A percentile compares a stretch with the other conserved stretches of the same genome.
phyloP scores from a whole-genome alignment of 495 filamentous ascomycete genomes.

The Podospora didyma region DNA sequence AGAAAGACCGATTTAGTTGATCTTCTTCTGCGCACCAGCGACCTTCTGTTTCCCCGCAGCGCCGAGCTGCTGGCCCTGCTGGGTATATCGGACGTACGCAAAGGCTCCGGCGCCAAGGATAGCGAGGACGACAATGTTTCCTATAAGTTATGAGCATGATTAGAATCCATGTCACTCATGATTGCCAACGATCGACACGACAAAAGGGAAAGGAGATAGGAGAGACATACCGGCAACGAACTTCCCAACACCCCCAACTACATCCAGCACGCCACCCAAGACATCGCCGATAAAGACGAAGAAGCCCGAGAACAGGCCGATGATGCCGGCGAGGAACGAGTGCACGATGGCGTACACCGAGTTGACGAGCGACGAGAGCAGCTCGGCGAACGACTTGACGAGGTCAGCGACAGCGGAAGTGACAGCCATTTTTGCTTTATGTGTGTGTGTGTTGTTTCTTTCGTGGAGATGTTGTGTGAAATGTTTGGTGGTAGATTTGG shows the following conservation, averaged over 20 bases:
- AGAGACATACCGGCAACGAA: conserved; percentile 27
- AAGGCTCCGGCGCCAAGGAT: conserved; percentile 24
- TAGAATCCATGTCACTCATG: too few relatives aligned
- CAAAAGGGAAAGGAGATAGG: not conserved
- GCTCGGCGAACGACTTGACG: conserved; percentile 29
- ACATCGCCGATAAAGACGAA: conserved; percentile 24
- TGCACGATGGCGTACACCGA: conserved; percentile 26
- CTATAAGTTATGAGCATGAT: conserved; percentile 6
- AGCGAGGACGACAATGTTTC: conserved; percentile 29
- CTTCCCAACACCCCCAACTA: conserved; percentile 28
- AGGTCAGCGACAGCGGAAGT: conserved; percentile 28
- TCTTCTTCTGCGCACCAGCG: conserved; percentile 17
- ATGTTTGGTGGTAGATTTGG: too few relatives aligned
- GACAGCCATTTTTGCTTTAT: conserved; percentile 26
- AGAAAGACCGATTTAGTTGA: conserved; percentile 9
- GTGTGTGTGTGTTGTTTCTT: not conserved
- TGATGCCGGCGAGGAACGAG: conserved; percentile 22
- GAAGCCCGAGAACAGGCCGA: conserved; percentile 24
- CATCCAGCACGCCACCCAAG: conserved; percentile 26
- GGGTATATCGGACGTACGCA: conserved; percentile 23
- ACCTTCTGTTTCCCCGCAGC: conserved; percentile 7
- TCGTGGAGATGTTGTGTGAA: too few relatives aligned
- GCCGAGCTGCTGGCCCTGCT: conserved; percentile 18
- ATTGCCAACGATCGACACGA: too few relatives aligned
- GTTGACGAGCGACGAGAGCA: conserved; percentile 26